Evolutionary conservation across 2,329 filamentous ascomycete genomes (phyloP).

Genomic region (Hypomyces perniciosus): DNA sequence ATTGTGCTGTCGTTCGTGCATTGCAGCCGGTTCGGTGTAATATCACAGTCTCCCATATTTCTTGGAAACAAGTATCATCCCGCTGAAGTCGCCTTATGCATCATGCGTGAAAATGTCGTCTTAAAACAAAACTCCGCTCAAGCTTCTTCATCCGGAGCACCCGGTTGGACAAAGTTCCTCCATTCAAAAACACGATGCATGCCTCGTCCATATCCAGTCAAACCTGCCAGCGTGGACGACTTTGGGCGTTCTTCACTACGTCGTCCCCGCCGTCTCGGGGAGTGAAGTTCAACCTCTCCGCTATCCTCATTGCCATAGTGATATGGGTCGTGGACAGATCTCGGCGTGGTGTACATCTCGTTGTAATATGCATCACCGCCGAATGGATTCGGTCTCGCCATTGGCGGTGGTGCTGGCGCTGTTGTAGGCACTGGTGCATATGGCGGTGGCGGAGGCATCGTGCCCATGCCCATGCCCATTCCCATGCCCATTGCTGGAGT

Average conservation of each 20-base stretch:
- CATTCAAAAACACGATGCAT: slow-evolving; percentile 45
- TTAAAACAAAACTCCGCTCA: background rate
- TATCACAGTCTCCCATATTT: background rate
- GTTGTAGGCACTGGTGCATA: slow-evolving; percentile 24
- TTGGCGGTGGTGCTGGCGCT: slow-evolving; percentile 24
- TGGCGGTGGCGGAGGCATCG: slow-evolving; percentile 22
- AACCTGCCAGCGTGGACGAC: slow-evolving; percentile 42
- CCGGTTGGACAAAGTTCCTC: slow-evolving; percentile 42
- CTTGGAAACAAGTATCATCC: background rate
- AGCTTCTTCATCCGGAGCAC: slow-evolving; percentile 30
- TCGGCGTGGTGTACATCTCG: slow-evolving; percentile 22
- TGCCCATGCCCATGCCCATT: slow-evolving; percentile 5
- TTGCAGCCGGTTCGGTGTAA: background rate
- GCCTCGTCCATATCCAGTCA: slow-evolving; percentile 39
- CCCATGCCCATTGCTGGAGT: slow-evolving; percentile 14
- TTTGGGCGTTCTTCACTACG: slow-evolving; percentile 24
- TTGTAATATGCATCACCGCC: slow-evolving; percentile 30
- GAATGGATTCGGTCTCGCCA: slow-evolving; percentile 23
- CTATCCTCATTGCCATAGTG: slow-evolving; percentile 5
- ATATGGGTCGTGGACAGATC: slow-evolving; percentile 17
- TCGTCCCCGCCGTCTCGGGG: slow-evolving; percentile 22
- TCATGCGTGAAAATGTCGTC: background rate
- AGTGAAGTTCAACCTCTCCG: slow-evolving; percentile 22
- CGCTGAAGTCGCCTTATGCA: background rate
- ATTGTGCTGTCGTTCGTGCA: background rate